A percentile compares a stretch with the other conserved stretches of the same genome.
Evolutionary conservation across 164 flowering plant species (phyloP).

Genomic region (Aristolochia fimbriata): DNA sequence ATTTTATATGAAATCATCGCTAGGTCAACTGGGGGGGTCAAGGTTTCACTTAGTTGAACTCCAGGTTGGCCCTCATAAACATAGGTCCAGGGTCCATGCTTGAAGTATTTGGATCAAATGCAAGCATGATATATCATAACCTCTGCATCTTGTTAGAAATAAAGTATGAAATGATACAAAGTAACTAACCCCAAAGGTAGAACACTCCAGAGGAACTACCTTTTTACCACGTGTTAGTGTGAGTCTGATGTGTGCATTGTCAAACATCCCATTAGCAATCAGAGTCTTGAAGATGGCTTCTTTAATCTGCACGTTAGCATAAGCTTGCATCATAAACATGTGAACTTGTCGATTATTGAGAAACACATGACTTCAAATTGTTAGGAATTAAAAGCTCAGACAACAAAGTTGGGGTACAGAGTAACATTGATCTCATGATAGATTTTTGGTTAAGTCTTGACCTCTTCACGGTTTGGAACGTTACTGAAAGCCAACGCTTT

Average conservation of each 20-base stretch:
- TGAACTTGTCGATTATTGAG: background rate
- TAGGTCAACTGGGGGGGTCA: too few species aligned
- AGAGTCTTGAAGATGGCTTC: slow-evolving; percentile 84
- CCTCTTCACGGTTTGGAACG: slow-evolving; percentile 81
- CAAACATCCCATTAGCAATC: slow-evolving; percentile 83
- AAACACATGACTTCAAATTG: background rate
- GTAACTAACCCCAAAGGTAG: background rate
- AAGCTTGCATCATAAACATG: background rate
- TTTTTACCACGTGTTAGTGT: slow-evolving; percentile 94
- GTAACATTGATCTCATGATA: background rate
- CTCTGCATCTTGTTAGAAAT: too few species aligned
- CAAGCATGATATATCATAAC: background rate
- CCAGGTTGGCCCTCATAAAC: too few species aligned
- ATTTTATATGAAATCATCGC: too few species aligned
- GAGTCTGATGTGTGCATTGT: slow-evolving; percentile 82
- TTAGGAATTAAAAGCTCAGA: background rate
- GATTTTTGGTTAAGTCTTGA: slow-evolving; percentile 12
- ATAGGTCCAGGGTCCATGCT: background rate
- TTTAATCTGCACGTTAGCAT: slow-evolving; percentile 48
- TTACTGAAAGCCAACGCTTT: slow-evolving; percentile 76
- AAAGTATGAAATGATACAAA: too few species aligned
- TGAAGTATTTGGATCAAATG: background rate
- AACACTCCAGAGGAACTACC: slow-evolving; percentile 27
- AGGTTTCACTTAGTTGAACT: too few species aligned
- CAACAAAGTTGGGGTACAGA: background rate